Conservation (phyloP, 345 rosid species). For the Psidium friedrichsthalianum region DNA sequence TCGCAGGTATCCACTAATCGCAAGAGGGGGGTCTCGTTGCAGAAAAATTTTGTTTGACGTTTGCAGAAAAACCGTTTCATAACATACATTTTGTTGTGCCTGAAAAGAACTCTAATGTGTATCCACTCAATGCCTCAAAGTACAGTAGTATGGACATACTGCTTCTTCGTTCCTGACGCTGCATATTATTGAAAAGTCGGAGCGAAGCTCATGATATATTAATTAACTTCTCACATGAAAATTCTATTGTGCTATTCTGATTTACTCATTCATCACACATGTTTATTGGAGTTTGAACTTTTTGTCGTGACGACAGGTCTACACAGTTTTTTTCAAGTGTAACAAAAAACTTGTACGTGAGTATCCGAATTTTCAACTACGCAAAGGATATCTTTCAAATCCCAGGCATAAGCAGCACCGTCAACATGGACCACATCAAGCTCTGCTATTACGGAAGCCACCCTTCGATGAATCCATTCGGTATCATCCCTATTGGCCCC, state of each 20-base stretch:
- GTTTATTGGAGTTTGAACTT: not conserved
- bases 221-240: not conserved
- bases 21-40: too few species aligned
- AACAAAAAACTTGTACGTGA: constrained; percentile 34
- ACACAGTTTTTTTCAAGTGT: constrained; percentile 43
- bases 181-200: not conserved
- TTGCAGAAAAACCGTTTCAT: not conserved
- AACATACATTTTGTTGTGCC: not conserved
- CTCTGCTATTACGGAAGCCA: constrained; percentile 33
- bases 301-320: constrained; percentile 16
- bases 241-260: not conserved
- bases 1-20: too few species aligned
- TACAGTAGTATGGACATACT: not conserved
- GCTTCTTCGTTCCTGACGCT: not conserved
- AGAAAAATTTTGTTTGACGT: too few species aligned
- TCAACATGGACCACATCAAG: constrained; percentile 36
- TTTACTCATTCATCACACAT: not conserved
- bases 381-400: constrained; percentile 31
- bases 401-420: constrained; percentile 23
- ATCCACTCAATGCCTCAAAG: not conserved
- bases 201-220: not conserved
- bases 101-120: not conserved
- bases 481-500: constrained; percentile 35
- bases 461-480: constrained; percentile 30
- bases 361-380: constrained; percentile 35